Conservation (phyloP, 345 rosid genomes). For the Corchorus olitorius region DNA sequence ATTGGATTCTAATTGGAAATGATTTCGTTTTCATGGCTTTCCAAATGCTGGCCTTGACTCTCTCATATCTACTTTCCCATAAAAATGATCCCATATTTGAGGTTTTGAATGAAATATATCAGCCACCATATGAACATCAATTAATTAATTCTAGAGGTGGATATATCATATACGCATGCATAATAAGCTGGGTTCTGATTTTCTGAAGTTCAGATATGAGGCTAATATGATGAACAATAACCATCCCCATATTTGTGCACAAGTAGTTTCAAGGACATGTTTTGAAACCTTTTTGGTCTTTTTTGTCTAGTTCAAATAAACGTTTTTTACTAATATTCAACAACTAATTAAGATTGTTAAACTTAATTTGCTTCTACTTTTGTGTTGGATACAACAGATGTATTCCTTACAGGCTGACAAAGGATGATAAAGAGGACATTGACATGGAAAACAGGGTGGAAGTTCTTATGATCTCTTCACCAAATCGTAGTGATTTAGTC, state of each 20-base stretch:
- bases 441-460: constrained; percentile 43
- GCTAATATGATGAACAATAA: neutral
- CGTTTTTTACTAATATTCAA: too few species aligned
- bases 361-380: neutral
- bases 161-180: neutral
- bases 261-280: neutral
- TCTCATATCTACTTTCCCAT: too few species aligned
- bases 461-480: constrained; percentile 90
- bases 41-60: neutral
- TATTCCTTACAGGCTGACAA: constrained; percentile 65
- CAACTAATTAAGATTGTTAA: neutral
- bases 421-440: constrained; percentile 36
- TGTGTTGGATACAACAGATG: constrained; percentile 46
- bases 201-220: neutral
- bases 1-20: neutral
- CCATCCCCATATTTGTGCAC: neutral
- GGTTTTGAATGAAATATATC: neutral
- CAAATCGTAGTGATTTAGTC: constrained; percentile 76
- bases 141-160: neutral
- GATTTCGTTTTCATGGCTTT: neutral
- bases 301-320: neutral
- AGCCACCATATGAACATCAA: neutral
- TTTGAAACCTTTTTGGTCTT: too few species aligned
- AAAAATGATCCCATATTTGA: neutral
- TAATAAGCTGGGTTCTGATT: neutral